phyloP scores from a whole-genome alignment of 495 filamentous ascomycete genomes.

The Choiromyces venosus region DNA sequence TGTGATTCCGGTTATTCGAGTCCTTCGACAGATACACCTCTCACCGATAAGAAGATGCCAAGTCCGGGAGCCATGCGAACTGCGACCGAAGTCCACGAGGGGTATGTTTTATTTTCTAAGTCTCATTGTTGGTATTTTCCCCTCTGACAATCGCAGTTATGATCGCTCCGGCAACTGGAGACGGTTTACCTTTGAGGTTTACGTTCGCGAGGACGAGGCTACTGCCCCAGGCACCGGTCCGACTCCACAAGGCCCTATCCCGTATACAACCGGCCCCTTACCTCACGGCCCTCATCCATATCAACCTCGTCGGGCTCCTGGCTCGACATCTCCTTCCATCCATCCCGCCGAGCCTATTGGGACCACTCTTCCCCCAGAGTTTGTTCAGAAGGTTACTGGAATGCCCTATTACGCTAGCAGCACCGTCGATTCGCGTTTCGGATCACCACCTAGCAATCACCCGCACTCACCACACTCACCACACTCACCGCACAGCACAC shows the following conservation, averaged over 20 bases:
- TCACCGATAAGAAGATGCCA: conserved; percentile 27
- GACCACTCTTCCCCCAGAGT: conserved; percentile 23
- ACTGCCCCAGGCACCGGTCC: conserved; percentile 17
- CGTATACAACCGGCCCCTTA: background rate
- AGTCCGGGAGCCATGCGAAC: conserved; percentile 25
- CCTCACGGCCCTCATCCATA: conserved; percentile 17
- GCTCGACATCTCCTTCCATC: conserved; percentile 25
- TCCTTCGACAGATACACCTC: conserved; percentile 32
- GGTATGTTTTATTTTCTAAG: conserved; percentile 1
- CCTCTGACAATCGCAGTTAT: conserved; percentile 13
- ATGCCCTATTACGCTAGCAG: conserved; percentile 18
- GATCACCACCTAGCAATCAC: conserved; percentile 27
- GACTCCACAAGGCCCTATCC: background rate
- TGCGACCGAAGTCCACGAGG: conserved; percentile 28
- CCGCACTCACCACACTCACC: conserved; percentile 24
- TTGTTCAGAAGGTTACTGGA: conserved; percentile 17
- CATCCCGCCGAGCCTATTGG: conserved; percentile 23
- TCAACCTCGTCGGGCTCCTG: conserved; percentile 20
- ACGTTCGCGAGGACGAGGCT: conserved; percentile 34
- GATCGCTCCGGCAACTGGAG: conserved; percentile 31
- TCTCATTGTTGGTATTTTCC: conserved; percentile 14
- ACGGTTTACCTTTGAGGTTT: conserved; percentile 36
- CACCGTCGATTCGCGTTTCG: conserved; percentile 23
- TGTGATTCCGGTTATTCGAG: conserved; percentile 40
- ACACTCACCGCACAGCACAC: conserved; percentile 31